Evolutionary conservation across 164 flowering plant genomes (phyloP).

Genomic region (Vitis rupestris): DNA sequence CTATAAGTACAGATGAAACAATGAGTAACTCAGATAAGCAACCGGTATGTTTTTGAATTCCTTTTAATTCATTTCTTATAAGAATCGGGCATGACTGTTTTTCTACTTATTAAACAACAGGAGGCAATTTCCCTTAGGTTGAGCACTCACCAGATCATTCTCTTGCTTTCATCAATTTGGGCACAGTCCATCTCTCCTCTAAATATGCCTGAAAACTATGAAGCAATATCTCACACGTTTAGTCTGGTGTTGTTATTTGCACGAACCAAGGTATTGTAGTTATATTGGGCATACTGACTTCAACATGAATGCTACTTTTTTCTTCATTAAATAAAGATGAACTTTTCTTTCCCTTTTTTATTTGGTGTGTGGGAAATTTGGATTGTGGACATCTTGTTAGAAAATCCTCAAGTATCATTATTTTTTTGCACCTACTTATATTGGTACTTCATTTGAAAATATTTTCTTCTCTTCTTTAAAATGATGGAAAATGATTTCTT

Average conservation of each 20-base stretch:
- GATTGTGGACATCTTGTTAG: too few relatives aligned
- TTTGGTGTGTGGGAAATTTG: too few relatives aligned
- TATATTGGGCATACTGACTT: too few relatives aligned
- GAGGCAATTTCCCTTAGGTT: conserved; percentile 37
- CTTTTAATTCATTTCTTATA: too few relatives aligned
- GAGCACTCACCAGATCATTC: conserved; percentile 66
- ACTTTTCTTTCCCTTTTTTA: too few relatives aligned
- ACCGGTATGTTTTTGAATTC: conserved; percentile 1
- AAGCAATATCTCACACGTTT: conserved; percentile 77
- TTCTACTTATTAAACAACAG: neutral
- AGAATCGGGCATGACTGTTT: too few relatives aligned
- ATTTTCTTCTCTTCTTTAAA: too few relatives aligned
- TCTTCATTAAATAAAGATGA: too few relatives aligned
- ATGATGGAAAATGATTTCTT: too few relatives aligned
- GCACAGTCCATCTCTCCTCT: conserved; percentile 40
- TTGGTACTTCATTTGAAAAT: too few relatives aligned
- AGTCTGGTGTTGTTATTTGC: conserved; percentile 45
- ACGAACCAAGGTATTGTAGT: conserved; percentile 12
- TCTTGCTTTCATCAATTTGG: conserved; percentile 66
- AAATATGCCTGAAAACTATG: conserved; percentile 64
- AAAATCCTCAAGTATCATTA: too few relatives aligned
- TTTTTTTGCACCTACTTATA: too few relatives aligned
- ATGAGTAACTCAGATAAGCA: neutral
- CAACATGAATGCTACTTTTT: neutral
- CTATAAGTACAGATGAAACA: conserved; percentile 4